Evolutionary conservation across 2,329 filamentous ascomycete species (phyloP), one percentile per base, ranked within the genome.

Genomic region (Alternaria brassicae): DNA sequence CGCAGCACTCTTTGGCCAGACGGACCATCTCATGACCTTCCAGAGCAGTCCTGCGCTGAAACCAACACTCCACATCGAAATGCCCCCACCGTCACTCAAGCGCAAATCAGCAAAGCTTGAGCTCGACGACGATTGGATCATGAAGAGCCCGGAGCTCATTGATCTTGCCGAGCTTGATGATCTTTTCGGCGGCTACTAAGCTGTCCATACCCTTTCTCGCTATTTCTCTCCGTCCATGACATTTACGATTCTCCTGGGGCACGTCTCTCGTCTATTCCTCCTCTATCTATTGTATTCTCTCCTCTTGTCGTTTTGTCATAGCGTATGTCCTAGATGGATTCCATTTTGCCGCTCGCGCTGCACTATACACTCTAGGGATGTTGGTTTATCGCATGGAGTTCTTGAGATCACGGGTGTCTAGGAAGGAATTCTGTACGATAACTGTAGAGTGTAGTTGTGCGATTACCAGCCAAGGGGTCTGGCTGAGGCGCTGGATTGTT

Each of bases 71-170:
- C 63, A 67, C 40, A 70, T 77, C 41, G 72, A 76, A 48, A 74
- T 73, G 69, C 71, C 71, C 12, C 70, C 72, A 27, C 70, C 69
- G 27, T 60, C 64, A 48, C 74, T 68, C 62, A 73, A 73, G 59
- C 70, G 72, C 50, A 68, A 72, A 56, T 68, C 74, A 52, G 63
- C 72, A 30, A 77, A 78, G 64, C 66, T 73, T 54, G 67, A 68
- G 32, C 64, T 60, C 39, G 73, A 66, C 63, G 62, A 70, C 30
- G 74, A 72, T 47, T 75, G 69, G 71, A 66, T 65, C 39, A 78
- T 87, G 72, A 84, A 84, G 74, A 92, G 89, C 74, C 93, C 93
- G 1, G 95, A 98, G 81, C 91, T 88, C 65, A 89, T 98, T 68
- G 93, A 96, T 77, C 86, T 98, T 48, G 92, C 97, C 45, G 95